Evolutionary conservation across 768 basidiomycete genomes (phyloP), one percentile per base, ranked within the genome.

Genomic region (Boletus vinaceobasis): DNA sequence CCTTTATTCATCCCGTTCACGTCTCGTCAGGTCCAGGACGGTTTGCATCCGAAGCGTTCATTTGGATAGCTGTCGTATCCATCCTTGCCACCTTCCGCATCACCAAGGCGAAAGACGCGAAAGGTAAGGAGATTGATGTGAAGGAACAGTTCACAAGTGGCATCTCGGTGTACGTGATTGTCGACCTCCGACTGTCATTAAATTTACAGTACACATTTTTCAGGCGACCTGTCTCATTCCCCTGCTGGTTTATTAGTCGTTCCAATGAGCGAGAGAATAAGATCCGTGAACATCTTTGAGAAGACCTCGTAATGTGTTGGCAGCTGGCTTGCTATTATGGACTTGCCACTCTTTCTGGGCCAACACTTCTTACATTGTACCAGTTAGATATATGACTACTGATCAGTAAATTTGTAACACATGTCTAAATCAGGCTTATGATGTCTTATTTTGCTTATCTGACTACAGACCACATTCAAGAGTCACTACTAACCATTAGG

Each of bases 211-310:
- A 5, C 6, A 14, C 21, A 8, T 21, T 42, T 23, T 31, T 35
- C 42, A 67, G 67, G 4, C 59, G 52, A 10, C 65, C 67, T 5
- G 52, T 65, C 7, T 21, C 43, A n/a, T 68, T 67, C 27, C 50
- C 67, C 19, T 68, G 66, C 27, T 35, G 33, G 38, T 66, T 67
- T 44, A 54, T 59, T 29, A 45, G 46, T 50, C 66, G 66, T n/a
- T 65, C 59, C 1, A 21, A 37, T 6, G 59, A 50, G 14, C 56
- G 55, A 6, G 48, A 29, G 29, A 39, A 37, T 2, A 38, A 23
- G n/a, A 58, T 59, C 32, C 57, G 53, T 39, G 35, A 26, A 23
- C n/a, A 27, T 13, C 44, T 27, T 5, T 60, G 37, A 59, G 11
- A 17, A 3, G 26, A 23, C 23, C 23, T 23, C 23, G 23, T 4